Evolutionary conservation across 306 rosid genomes (phyloP).

Genomic region (Quercus robur): DNA sequence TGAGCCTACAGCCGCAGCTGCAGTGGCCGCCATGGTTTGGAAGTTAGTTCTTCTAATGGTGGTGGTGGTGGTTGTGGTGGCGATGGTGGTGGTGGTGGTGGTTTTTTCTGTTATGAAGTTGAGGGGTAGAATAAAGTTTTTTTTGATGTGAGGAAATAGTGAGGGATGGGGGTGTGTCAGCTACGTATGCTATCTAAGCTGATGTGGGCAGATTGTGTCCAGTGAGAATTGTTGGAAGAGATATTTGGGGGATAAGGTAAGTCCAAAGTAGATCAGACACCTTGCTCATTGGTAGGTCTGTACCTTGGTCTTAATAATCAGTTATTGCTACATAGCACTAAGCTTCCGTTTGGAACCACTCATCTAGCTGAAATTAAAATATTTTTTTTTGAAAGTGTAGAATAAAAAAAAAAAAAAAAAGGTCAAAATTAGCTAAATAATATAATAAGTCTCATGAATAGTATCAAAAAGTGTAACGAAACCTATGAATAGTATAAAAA

Average conservation of each 20-base stretch:
- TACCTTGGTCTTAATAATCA: no score
- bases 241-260: slow-evolving; percentile 52
- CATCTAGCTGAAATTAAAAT: no score
- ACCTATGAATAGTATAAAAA: fast-evolving
- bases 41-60: neutral
- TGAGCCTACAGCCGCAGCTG: slow-evolving; percentile 57
- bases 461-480: fast-evolving
- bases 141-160: slow-evolving; percentile 1
- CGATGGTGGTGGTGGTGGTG: slow-evolving; percentile 6
- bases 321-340: no score
- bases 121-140: neutral
- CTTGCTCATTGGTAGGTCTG: neutral
- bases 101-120: neutral
- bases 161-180: neutral
- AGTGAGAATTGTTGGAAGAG: slow-evolving; percentile 14
- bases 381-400: fast-evolving
- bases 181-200: slow-evolving; percentile 19
- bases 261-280: neutral
- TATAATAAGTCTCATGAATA: no score
- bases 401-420: no score
- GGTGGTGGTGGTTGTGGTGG: neutral
- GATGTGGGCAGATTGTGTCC: slow-evolving; percentile 65
- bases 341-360: no score
- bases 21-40: slow-evolving; percentile 61
- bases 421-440: no score